Evolutionary conservation across 164 flowering plant genomes (phyloP).

Genomic region (Vitis amurensis): DNA sequence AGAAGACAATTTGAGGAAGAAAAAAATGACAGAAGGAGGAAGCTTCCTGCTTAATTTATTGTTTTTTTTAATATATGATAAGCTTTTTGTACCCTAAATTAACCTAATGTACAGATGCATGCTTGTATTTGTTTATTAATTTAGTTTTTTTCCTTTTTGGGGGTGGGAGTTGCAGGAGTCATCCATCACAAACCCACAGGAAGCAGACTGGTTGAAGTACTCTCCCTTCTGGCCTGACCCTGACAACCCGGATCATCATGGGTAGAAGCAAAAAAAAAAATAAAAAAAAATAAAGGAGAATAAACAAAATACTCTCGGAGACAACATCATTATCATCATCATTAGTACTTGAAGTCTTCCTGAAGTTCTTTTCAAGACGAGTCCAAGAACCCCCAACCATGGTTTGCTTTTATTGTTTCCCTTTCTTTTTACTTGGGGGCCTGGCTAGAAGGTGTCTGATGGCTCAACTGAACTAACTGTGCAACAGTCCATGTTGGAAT

Average conservation of each 20-base stretch:
- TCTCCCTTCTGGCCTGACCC: slow-evolving; percentile 92
- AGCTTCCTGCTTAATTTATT: slow-evolving; percentile 9
- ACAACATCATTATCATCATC: slow-evolving; percentile 39
- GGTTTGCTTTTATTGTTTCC: slow-evolving; percentile 14
- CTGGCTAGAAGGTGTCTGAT: slow-evolving; percentile 33
- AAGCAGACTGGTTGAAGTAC: slow-evolving; percentile 68
- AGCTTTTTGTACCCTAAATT: neutral
- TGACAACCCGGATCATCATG: slow-evolving; percentile 92
- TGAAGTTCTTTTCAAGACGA: slow-evolving; percentile 24
- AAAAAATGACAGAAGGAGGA: too few relatives aligned
- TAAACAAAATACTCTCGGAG: slow-evolving; percentile 13
- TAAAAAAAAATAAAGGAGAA: slow-evolving; percentile 2
- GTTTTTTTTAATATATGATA: neutral
- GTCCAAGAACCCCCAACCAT: slow-evolving; percentile 12
- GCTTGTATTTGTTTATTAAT: neutral
- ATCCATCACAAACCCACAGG: slow-evolving; percentile 35
- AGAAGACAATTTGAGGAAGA: too few relatives aligned
- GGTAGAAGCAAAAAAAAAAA: slow-evolving; percentile 33
- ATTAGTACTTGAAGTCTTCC: slow-evolving; percentile 26
- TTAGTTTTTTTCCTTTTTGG: neutral
- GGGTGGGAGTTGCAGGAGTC: slow-evolving; percentile 27
- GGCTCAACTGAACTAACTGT: slow-evolving; percentile 44
- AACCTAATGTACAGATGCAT: neutral
- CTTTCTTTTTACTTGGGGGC: slow-evolving; percentile 3
- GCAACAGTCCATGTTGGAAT: slow-evolving; percentile 39